Conservation (phyloP, 2,329 filamentous ascomycete species). For the Colletotrichum gigasporum region DNA sequence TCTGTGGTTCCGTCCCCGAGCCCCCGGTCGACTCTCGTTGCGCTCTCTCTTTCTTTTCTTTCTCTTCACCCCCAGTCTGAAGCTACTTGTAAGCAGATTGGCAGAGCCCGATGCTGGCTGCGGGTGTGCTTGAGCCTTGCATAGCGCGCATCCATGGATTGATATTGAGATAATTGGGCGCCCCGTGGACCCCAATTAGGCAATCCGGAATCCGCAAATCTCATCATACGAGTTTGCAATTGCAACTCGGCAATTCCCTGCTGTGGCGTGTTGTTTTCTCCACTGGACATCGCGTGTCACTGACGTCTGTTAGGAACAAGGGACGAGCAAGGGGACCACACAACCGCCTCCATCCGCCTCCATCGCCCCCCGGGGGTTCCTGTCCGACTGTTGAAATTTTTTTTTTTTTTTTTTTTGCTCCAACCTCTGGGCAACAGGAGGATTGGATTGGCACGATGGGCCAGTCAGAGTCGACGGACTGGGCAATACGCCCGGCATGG, state of each 20-base stretch:
- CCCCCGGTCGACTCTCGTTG: not conserved
- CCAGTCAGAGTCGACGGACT: not conserved
- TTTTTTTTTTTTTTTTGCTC: not conserved
- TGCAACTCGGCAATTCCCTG: constrained; percentile 28
- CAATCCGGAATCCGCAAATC: constrained; percentile 13
- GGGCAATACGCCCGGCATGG: not conserved
- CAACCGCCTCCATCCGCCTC: not conserved
- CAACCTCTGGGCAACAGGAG: not conserved
- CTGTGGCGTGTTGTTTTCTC: constrained; percentile 20
- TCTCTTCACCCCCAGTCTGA: not conserved
- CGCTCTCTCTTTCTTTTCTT: constrained; percentile 6
- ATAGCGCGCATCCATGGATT: not conserved
- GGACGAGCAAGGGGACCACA: constrained; percentile 10
- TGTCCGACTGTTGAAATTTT: not conserved
- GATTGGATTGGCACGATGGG: not conserved
- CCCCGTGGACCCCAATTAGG: not conserved
- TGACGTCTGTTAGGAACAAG: constrained; percentile 22
- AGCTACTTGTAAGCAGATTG: too few relatives aligned
- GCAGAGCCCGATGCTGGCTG: not conserved
- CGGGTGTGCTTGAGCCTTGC: too few relatives aligned
- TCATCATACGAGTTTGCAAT: constrained; percentile 31
- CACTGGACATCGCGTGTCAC: constrained; percentile 24
- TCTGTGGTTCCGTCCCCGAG: not conserved
- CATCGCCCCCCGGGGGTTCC: constrained; percentile 12
- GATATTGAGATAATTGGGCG: constrained; percentile 1